Conservation (phyloP, 805 yeast genomes). For the Candida loeiensis region DNA sequence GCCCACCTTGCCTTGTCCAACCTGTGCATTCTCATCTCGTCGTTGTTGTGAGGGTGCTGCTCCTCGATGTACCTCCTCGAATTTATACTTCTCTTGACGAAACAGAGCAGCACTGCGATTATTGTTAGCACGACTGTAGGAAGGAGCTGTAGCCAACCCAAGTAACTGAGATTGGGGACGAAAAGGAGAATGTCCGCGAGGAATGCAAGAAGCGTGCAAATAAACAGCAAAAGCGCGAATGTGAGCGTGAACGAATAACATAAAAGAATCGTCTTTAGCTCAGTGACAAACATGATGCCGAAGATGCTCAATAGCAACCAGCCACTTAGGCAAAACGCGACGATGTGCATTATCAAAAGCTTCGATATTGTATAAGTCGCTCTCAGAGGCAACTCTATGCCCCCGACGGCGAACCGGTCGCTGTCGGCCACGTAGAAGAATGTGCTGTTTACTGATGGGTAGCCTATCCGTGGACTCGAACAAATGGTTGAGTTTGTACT, state of each 20-base stretch:
- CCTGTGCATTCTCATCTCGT: constrained; percentile 31
- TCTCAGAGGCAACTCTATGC: constrained; percentile 37
- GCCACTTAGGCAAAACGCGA: constrained; percentile 33
- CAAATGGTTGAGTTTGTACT: constrained; percentile 25
- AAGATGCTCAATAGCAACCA: constrained; percentile 16
- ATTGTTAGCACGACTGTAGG: constrained; percentile 65
- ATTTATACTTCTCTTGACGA: constrained; percentile 64
- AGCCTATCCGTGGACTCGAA: constrained; percentile 36
- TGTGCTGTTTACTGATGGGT: constrained; percentile 23
- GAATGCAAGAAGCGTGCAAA: constrained; percentile 69
- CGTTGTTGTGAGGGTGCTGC: constrained; percentile 25
- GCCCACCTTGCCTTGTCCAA: constrained; percentile 10
- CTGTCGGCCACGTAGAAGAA: constrained; percentile 12
- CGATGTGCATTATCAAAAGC: constrained; percentile 39
- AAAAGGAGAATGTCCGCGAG: constrained; percentile 79
- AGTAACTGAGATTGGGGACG: constrained; percentile 69
- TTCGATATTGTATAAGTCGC: constrained; percentile 40
- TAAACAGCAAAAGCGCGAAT: constrained; percentile 64
- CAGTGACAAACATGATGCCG: constrained; percentile 2
- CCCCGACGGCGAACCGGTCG: constrained; percentile 14
- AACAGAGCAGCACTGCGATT: constrained; percentile 63
- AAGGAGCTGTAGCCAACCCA: constrained; percentile 80
- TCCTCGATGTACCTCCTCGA: constrained; percentile 44
- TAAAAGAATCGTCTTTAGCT: constrained; percentile 6
- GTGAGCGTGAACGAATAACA: constrained; percentile 52